phyloP scores from a whole-genome alignment of 2,329 filamentous ascomycete species.

The Blumeria graminis region DNA sequence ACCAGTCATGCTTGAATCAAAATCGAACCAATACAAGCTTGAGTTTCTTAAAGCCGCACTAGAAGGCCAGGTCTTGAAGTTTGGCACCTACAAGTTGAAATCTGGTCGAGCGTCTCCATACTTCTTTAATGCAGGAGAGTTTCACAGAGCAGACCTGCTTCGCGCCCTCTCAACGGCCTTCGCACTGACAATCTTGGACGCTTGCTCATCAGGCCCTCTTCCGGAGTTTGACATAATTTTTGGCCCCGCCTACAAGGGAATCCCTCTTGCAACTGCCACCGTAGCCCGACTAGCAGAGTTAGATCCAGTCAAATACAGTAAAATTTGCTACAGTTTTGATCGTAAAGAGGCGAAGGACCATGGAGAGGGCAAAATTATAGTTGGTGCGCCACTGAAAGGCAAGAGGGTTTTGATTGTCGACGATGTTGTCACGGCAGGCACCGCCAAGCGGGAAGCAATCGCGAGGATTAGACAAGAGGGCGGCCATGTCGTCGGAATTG shows the following conservation, averaged over 20 bases:
- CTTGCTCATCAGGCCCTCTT: conserved; percentile 17
- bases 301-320: conserved; percentile 38
- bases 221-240: conserved; percentile 67
- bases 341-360: conserved; percentile 93
- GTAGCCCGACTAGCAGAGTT: conserved; percentile 51
- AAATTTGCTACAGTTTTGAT: conserved; percentile 71
- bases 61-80: conserved; percentile 45
- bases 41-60: conserved; percentile 49
- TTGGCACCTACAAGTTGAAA: conserved; percentile 74
- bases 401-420: conserved; percentile 79
- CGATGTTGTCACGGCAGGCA: conserved; percentile 90
- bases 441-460: conserved; percentile 80
- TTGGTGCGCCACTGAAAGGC: conserved; percentile 63
- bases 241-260: conserved; percentile 83
- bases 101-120: conserved; percentile 80
- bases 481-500: conserved; percentile 62
- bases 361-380: conserved; percentile 81
- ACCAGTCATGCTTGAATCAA: background rate
- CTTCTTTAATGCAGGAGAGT: conserved; percentile 91
- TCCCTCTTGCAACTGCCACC: conserved; percentile 63
- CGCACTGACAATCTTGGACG: conserved; percentile 35
- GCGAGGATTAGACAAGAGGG: conserved; percentile 71
- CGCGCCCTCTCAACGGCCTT: conserved; percentile 61
- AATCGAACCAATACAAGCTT: conserved; percentile 34
- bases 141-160: conserved; percentile 60